phyloP scores from a whole-genome alignment of 148 eudicot species.

The Amaranthus palmeri region DNA sequence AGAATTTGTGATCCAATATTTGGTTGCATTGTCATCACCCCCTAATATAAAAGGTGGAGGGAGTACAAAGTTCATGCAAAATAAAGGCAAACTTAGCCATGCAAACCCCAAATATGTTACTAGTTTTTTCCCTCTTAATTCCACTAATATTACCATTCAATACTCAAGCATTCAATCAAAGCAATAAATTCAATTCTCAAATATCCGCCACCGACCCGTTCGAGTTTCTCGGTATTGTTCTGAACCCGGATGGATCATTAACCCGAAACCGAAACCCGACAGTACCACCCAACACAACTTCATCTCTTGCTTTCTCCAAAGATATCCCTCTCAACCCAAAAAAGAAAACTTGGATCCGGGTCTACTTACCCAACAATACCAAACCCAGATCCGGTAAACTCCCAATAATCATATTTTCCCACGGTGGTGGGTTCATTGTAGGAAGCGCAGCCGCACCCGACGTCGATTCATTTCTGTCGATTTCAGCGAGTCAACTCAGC shows the following conservation, averaged over 20 bases:
- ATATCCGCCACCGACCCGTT: not conserved
- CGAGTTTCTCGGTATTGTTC: not conserved
- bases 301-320: not conserved
- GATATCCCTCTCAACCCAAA: not conserved
- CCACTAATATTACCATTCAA: too few relatives aligned
- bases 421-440: not conserved
- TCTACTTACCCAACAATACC: not conserved
- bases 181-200: too few relatives aligned
- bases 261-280: not conserved
- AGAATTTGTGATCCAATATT: too few relatives aligned
- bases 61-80: too few relatives aligned
- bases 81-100: too few relatives aligned
- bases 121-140: too few relatives aligned
- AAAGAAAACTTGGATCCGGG: not conserved
- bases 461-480: not conserved
- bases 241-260: not conserved
- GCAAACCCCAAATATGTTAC: too few relatives aligned
- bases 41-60: too few relatives aligned
- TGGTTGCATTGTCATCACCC: too few relatives aligned
- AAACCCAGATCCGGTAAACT: not conserved
- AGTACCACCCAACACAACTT: not conserved
- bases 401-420: not conserved
- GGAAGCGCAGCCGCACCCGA: not conserved
- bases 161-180: too few relatives aligned
- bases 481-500: not conserved